Evolutionary conservation across 2,329 filamentous ascomycete species (phyloP).

Genomic region (Mariannaea elegans): DNA sequence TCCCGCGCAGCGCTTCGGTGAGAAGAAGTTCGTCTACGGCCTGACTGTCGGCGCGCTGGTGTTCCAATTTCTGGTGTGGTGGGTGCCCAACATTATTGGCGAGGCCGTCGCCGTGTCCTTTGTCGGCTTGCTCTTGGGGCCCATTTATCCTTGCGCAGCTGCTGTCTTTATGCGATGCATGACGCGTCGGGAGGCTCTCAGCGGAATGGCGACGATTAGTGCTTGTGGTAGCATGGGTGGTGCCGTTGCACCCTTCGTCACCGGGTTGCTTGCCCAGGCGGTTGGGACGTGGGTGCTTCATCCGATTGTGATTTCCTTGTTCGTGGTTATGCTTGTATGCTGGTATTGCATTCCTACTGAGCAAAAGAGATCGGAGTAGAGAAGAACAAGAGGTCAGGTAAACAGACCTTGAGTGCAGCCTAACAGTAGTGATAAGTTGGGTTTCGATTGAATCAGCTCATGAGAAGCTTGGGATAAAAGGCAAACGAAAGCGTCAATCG

Average conservation of each 20-base stretch:
- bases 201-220: conserved; percentile 72
- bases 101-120: conserved; percentile 74
- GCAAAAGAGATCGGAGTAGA: conserved; percentile 68
- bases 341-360: conserved; percentile 69
- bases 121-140: conserved; percentile 79
- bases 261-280: conserved; percentile 69
- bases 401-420: not conserved
- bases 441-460: too few relatives aligned
- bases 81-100: conserved; percentile 77
- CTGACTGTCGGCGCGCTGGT: conserved; percentile 68
- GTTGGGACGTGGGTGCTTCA: conserved; percentile 71
- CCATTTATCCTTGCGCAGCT: conserved; percentile 79
- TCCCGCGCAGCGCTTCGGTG: conserved; percentile 72
- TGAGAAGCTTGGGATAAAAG: not conserved
- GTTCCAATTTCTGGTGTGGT: conserved; percentile 82
- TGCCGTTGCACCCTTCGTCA: conserved; percentile 72
- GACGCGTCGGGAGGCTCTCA: conserved; percentile 66
- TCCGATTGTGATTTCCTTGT: conserved; percentile 73
- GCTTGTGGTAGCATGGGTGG: conserved; percentile 76
- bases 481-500: not conserved
- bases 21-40: conserved; percentile 73
- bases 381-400: not conserved
- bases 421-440: not conserved
- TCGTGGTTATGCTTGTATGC: conserved; percentile 69
- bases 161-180: conserved; percentile 70